Evolutionary conservation across 345 rosid species (phyloP).

Genomic region (Aethionema arabicum): DNA sequence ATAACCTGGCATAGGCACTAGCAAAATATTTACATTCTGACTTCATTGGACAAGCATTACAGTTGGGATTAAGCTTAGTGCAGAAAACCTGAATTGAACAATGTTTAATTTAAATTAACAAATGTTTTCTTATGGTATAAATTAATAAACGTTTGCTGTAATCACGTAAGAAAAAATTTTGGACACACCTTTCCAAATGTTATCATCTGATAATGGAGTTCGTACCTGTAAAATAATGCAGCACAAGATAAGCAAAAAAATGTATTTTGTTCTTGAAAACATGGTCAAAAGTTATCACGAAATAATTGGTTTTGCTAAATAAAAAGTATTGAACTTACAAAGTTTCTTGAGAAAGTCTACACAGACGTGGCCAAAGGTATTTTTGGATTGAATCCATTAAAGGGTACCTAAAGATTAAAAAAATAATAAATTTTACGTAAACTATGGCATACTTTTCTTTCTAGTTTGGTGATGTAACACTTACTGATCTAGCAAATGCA

Average conservation of each 20-base stretch:
- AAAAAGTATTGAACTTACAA: constrained; percentile 40
- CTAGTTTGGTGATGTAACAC: background rate
- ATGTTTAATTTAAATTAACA: background rate
- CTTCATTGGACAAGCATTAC: constrained; percentile 78
- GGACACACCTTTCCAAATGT: constrained; percentile 74
- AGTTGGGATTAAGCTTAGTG: constrained; percentile 68
- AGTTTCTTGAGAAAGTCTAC: constrained; percentile 49
- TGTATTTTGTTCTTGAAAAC: background rate
- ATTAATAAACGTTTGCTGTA: background rate
- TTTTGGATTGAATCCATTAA: constrained; percentile 56
- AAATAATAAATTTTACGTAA: background rate
- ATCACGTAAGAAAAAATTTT: background rate
- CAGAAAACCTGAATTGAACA: constrained; percentile 55
- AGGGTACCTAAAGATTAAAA: constrained; percentile 51
- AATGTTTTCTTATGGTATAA: background rate
- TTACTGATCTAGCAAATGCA: constrained; percentile 64
- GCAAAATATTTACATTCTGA: constrained; percentile 77
- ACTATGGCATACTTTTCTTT: background rate
- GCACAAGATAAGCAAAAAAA: constrained; percentile 2
- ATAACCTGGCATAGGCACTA: constrained; percentile 73
- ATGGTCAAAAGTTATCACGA: background rate
- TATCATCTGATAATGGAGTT: constrained; percentile 71
- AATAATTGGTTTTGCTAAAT: background rate
- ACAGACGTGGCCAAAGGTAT: constrained; percentile 64
- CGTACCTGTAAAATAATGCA: constrained; percentile 45